Percentiles rank a stretch among this genome's conserved stretches.
Conservation (phyloP, 768 basidiomycete genomes). For the Hygrocybe punicea region DNA sequence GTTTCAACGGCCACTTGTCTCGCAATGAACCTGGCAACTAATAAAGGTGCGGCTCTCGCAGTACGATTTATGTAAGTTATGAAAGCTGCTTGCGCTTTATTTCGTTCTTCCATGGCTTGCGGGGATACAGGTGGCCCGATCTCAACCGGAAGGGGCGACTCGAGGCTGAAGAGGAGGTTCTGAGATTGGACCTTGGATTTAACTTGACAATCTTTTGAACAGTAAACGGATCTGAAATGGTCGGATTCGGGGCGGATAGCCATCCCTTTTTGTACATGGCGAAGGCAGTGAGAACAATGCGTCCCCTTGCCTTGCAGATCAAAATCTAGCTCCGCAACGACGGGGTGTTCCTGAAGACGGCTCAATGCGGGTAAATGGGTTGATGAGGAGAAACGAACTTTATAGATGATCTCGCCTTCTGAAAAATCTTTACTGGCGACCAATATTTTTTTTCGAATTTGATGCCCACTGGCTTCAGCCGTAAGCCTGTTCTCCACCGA, state of each 20-base stretch:
- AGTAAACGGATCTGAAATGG: conserved; percentile 60
- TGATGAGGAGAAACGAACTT: conserved; percentile 39
- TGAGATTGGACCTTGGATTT: conserved; percentile 58
- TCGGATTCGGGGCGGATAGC: conserved; percentile 48
- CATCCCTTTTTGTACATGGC: conserved; percentile 46
- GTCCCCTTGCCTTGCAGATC: conserved; percentile 67
- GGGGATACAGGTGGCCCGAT: conserved; percentile 28
- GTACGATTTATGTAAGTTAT: conserved; percentile 52
- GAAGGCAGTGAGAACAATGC: conserved; percentile 73
- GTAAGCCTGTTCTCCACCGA: conserved; percentile 44
- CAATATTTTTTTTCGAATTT: conserved; percentile 49
- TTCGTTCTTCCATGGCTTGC: conserved; percentile 43
- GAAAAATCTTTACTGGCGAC: conserved; percentile 65
- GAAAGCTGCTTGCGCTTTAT: conserved; percentile 58
- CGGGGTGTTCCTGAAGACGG: conserved; percentile 60
- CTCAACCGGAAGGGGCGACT: conserved; percentile 54
- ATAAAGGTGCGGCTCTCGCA: conserved; percentile 44
- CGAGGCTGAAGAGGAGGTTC: conserved; percentile 66
- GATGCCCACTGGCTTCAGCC: conserved; percentile 17
- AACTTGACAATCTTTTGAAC: conserved; percentile 64
- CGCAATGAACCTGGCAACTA: conserved; percentile 70
- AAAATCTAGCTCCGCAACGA: conserved; percentile 65
- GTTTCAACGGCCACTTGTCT: conserved; percentile 67
- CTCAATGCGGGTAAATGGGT: conserved; percentile 4
- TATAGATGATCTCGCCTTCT: conserved; percentile 74